Percentiles rank a stretch among this genome's conserved stretches.
phyloP scores from a whole-genome alignment of 345 rosid genomes.

The Excoecaria cochinchinensis region DNA sequence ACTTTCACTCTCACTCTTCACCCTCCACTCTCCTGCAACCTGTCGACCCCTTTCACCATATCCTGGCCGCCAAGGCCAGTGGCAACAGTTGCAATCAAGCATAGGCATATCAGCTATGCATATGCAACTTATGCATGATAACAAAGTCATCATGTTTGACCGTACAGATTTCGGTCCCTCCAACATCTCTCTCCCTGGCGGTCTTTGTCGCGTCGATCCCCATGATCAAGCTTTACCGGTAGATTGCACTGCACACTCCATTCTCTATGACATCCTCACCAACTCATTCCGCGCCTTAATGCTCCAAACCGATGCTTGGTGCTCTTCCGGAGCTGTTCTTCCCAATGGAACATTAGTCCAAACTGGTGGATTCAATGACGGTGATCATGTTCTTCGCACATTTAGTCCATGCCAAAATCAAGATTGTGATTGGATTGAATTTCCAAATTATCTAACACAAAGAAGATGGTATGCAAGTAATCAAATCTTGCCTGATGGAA shows the following conservation, averaged over 20 bases:
- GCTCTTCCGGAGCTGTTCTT: constrained; percentile 75
- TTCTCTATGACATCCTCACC: constrained; percentile 57
- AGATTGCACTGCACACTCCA: constrained; percentile 86
- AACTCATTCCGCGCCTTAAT: constrained; percentile 58
- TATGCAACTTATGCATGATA: constrained; percentile 73
- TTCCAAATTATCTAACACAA: constrained; percentile 36
- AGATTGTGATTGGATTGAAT: constrained; percentile 71
- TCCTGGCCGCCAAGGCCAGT: constrained; percentile 31
- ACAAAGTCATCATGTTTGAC: constrained; percentile 75
- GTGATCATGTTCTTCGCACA: constrained; percentile 52
- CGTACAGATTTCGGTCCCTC: constrained; percentile 79
- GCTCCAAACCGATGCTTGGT: constrained; percentile 76
- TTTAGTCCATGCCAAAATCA: constrained; percentile 48
- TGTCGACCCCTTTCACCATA: constrained; percentile 1
- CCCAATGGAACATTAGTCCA: constrained; percentile 70
- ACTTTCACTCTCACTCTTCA: constrained; percentile 21
- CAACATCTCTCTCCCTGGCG: constrained; percentile 58
- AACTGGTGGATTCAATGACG: constrained; percentile 78
- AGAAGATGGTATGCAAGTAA: constrained; percentile 84
- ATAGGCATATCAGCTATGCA: constrained; percentile 90
- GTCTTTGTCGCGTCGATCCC: constrained; percentile 46
- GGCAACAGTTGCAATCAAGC: constrained; percentile 61
- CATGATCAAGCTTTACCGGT: constrained; percentile 33
- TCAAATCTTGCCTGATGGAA: constrained; percentile 73
- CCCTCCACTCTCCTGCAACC: background rate